Base-by-base conservation (phyloP, 306 rosid species). In the Pyrus communis region DNA sequence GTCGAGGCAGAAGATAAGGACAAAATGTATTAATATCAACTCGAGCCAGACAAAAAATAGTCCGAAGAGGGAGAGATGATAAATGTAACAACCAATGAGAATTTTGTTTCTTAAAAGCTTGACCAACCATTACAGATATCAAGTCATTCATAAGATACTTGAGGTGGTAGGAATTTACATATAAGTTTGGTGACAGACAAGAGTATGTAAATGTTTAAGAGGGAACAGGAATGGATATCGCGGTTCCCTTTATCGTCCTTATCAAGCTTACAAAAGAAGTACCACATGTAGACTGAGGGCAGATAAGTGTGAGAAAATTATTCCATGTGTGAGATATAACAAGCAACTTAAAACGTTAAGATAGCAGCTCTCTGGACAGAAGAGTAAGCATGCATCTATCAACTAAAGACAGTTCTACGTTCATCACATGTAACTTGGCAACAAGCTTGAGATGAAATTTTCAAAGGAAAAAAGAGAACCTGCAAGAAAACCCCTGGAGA, bases 401-500 rank as follows among this genome's bases (percentile, higher is more conserved):
- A 0, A 40, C 28, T 67, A 54, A 67, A 40, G 18, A 8, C 54
- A 11, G 19, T 38, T 22, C 30, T 13, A 21, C 11, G 28, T 38
- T 40, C 54, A 40, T 40, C 54, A 22, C 31, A 38, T 42, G 3
- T 43, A 67, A n/a, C 71, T 67, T 40, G 45, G 70, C 55, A 65
- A 51, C 51, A 65, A 13, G 22, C 30, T 59, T 11, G 38, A 67
- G 73, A 72, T 25, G 57, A 72, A 76, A 72, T 11, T 28, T 69
- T 58, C 27, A 70, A 22, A 72, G 66, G 38, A 66, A 73, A 74
- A 69, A 67, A 68, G 22, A 86, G 43, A 80, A 95, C 98, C 97
- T 92, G 99, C 77, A 89, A 69, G 88, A 89, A 95, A 79, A 95
- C 97, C 75, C 97, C 98, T 52, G 96, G 97, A 75, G 97, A 90